These are phyloP conservation scores for Leccinum aurantiacum DNA, from an alignment of 768 basidiomycete genomes.

Conservation along the genomic window DNA sequence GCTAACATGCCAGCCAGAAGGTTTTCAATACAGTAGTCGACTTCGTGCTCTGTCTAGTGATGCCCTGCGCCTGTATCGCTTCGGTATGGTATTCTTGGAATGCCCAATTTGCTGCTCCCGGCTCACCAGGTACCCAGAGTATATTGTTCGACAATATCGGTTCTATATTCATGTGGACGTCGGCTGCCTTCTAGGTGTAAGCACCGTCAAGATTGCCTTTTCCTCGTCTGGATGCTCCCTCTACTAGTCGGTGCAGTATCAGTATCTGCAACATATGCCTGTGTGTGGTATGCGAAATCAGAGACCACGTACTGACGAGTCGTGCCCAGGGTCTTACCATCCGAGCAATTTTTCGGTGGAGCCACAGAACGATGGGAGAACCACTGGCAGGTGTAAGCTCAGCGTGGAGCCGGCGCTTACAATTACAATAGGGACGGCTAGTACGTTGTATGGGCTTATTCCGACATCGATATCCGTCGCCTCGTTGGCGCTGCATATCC, in stretches of 20 bases:
- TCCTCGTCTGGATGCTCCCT: conserved; percentile 46
- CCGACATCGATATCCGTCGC: conserved; percentile 15
- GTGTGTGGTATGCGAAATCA: conserved; percentile 7
- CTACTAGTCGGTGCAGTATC: conserved; percentile 45
- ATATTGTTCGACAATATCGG: conserved; percentile 51
- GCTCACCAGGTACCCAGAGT: conserved; percentile 31
- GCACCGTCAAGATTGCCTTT: conserved; percentile 35
- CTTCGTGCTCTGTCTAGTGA: conserved; percentile 28
- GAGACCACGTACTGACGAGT: not conserved
- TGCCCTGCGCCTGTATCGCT: conserved; percentile 35
- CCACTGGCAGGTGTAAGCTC: not conserved
- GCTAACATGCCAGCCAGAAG: conserved; percentile 21
- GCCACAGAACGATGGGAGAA: not conserved
- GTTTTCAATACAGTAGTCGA: conserved; percentile 27
- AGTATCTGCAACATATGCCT: conserved; percentile 44
- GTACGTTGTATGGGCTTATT: conserved; percentile 11
- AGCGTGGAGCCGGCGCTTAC: conserved; percentile 16
- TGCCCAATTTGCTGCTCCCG: not conserved
- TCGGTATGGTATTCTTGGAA: conserved; percentile 24
- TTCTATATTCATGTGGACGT: conserved; percentile 49
- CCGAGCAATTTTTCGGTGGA: conserved; percentile 3
- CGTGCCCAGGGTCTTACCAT: conserved; percentile 13
- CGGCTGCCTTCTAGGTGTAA: conserved; percentile 43
- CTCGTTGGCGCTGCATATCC: conserved; percentile 6
- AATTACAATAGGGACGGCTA: conserved; percentile 10